Evolutionary conservation across 1,284 basidiomycete genomes (phyloP).

Genomic region (Afroboletus lepidellus): DNA sequence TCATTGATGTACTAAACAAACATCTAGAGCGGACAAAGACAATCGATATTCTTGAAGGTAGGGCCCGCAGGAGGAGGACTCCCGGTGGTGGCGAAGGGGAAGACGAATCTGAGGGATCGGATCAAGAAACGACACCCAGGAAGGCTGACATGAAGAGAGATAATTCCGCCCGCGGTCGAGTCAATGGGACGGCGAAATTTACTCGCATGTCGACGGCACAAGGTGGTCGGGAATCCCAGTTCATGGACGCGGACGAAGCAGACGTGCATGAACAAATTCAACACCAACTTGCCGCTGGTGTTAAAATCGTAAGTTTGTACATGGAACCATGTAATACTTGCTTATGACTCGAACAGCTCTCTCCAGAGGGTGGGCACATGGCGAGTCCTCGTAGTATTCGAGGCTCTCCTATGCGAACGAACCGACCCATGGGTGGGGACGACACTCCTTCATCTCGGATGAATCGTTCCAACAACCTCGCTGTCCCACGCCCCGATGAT

Average conservation of each 20-base stretch:
- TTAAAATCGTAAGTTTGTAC: constrained; percentile 55
- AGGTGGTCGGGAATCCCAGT: constrained; percentile 71
- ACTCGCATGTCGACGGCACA: constrained; percentile 43
- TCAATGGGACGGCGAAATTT: constrained; percentile 30
- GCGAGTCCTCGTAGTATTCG: constrained; percentile 66
- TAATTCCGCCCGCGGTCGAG: constrained; percentile 34
- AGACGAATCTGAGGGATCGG: constrained; percentile 41
- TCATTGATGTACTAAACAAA: constrained; percentile 80
- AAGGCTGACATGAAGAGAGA: constrained; percentile 46
- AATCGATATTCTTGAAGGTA: constrained; percentile 82
- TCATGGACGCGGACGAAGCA: constrained; percentile 90
- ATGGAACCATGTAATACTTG: constrained; percentile 1
- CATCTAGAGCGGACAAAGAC: constrained; percentile 86
- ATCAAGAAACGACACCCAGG: constrained; percentile 50
- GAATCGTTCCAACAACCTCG: constrained; percentile 43
- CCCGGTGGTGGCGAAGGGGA: constrained; percentile 36
- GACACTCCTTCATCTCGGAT: constrained; percentile 34
- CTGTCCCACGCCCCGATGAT: constrained; percentile 45
- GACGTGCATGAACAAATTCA: constrained; percentile 82
- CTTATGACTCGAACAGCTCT: constrained; percentile 40
- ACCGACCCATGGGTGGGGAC: constrained; percentile 37
- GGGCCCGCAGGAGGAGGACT: constrained; percentile 41
- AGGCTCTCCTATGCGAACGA: constrained; percentile 58
- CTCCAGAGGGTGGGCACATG: constrained; percentile 50
- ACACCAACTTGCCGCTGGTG: constrained; percentile 74